Evolutionary conservation across 1,284 basidiomycete genomes (phyloP), one percentile per base, ranked within the genome.

Genomic region (Dichomitus squalens): DNA sequence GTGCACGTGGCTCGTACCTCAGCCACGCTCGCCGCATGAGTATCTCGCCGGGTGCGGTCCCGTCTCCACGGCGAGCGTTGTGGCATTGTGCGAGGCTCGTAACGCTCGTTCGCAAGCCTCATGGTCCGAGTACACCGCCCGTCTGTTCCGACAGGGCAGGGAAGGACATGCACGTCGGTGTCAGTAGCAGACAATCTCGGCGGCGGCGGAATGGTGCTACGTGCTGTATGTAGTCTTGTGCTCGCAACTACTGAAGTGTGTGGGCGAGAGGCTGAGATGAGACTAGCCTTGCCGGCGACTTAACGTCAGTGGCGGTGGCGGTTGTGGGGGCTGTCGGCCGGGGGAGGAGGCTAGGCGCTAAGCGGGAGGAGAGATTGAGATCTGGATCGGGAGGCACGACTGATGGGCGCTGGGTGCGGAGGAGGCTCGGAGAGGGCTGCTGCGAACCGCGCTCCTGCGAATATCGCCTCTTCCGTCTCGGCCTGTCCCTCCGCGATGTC

Each of bases 391-490:
- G 34, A 11, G 31, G 29, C 27, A 46, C 27, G 27, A 18, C 25
- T 21, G 16, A 8, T 14, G n/a, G 23, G 41, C 41, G 16, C 43
- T 20, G 38, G n/a, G 35, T 39, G 48, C 53, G 53, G 53, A 27
- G 46, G 51, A 36, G 50, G 31, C 40, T 34, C n/a, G n/a, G 39
- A 23, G 43, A 16, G 25, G 20, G 23, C 18, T 18, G 9, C 39
- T 21, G 39, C 11, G 20, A 4, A n/a, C 52, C 7, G 38, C 39
- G 21, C 23, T 47, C 51, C 40, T 57, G 55, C 50, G 55, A 59
- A 51, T 51, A 46, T 58, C 23, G 49, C 57, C 54, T 46, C 53
- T 48, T 53, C 43, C 36, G 48, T 52, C 43, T 53, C 54, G 48
- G 54, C 38, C 43, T 41, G 49, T 43, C 41, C 53, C 44, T 40